Percentiles rank a stretch among this genome's conserved stretches.
Conservation (phyloP, 805 yeast genomes). For the Ogataea degrootiae region DNA sequence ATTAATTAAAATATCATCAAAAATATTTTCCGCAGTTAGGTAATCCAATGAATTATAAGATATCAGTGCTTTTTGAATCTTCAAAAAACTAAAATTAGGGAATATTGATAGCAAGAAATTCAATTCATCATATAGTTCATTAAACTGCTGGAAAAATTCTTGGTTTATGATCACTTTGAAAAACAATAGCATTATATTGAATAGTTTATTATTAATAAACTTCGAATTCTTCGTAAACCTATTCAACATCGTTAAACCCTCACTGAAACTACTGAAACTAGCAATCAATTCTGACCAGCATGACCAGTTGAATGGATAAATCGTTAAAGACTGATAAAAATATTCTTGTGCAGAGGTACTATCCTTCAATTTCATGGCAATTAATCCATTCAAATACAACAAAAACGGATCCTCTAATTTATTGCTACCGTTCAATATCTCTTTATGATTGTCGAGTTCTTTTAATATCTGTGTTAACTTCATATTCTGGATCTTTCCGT, state of each 20-base stretch:
- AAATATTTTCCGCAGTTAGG: conserved; percentile 68
- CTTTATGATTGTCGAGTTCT: conserved; percentile 35
- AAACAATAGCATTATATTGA: conserved; percentile 35
- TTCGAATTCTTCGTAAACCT: conserved; percentile 34
- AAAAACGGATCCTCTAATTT: conserved; percentile 50
- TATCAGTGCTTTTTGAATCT: conserved; percentile 77
- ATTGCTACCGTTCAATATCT: conserved; percentile 1
- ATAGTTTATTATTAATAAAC: conserved; percentile 24
- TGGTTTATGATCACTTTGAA: conserved; percentile 68
- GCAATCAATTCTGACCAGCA: conserved; percentile 80
- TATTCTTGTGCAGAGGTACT: conserved; percentile 53
- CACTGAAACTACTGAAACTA: conserved; percentile 57
- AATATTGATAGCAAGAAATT: conserved; percentile 47
- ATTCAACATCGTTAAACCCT: conserved; percentile 41
- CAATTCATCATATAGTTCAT: conserved; percentile 45
- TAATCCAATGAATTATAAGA: conserved; percentile 85
- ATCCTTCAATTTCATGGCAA: conserved; percentile 60
- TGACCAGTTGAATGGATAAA: conserved; percentile 88
- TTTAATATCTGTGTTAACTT: conserved; percentile 33
- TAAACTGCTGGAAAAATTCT: conserved; percentile 70
- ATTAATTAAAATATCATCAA: conserved; percentile 63
- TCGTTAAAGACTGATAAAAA: conserved; percentile 54
- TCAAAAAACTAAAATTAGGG: conserved; percentile 70
- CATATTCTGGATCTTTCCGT: conserved; percentile 28
- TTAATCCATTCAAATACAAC: conserved; percentile 66